These are phyloP conservation scores for Hibiscus syriacus DNA, from an alignment of 345 rosid species.

Conservation along the genomic window DNA sequence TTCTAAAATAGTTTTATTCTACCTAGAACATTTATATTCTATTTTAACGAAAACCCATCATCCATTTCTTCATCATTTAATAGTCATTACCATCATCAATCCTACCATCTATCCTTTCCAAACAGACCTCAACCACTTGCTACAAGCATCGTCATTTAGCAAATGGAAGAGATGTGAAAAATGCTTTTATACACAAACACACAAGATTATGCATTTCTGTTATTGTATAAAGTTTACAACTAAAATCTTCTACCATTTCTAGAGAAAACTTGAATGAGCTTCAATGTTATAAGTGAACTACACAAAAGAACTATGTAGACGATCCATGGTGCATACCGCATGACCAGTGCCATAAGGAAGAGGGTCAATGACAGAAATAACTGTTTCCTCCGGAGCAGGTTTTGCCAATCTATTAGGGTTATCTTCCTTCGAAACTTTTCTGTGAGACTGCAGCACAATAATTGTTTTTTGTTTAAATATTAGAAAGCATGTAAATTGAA, in stretches of 20 bases:
- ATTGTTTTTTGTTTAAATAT: slow-evolving; percentile 1
- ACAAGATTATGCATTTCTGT: too few species aligned
- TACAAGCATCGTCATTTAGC: neutral
- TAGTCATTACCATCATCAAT: neutral
- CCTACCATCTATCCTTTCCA: neutral
- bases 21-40: too few species aligned
- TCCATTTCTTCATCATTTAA: neutral
- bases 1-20: neutral
- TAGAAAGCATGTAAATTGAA: neutral
- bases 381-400: slow-evolving; percentile 34
- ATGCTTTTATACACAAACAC: neutral
- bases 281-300: neutral
- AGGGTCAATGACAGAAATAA: slow-evolving; percentile 42
- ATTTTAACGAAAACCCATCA: neutral
- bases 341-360: slow-evolving; percentile 60
- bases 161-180: neutral
- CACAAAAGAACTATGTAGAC: neutral
- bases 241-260: neutral
- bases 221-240: neutral
- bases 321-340: slow-evolving; percentile 42
- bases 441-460: slow-evolving; percentile 64
- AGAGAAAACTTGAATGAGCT: neutral
- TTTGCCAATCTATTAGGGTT: slow-evolving; percentile 17
- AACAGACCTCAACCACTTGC: neutral
- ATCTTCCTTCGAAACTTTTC: slow-evolving; percentile 40